Conservation (phyloP, 768 basidiomycete genomes). For the Cubamyces sp. region DNA sequence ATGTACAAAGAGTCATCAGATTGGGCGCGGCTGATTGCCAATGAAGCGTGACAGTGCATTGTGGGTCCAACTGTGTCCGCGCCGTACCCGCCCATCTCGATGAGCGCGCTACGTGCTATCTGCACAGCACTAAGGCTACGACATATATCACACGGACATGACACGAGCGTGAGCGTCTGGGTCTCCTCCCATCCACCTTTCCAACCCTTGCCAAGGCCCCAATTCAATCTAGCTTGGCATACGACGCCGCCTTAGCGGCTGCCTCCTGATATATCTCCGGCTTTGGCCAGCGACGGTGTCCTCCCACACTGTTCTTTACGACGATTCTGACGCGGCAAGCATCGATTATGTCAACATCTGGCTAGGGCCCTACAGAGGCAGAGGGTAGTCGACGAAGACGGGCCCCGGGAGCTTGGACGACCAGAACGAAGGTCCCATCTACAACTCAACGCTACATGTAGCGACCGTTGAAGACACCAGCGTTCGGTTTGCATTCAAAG, state of each 20-base stretch:
- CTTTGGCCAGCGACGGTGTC: neutral
- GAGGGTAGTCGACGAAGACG: neutral
- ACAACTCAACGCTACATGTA: slow-evolving; percentile 8
- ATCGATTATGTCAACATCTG: neutral
- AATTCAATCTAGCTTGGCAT: neutral
- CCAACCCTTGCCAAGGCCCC: no score
- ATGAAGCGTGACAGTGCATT: no score
- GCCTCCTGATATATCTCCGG: neutral
- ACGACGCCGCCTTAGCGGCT: neutral
- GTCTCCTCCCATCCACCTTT: no score
- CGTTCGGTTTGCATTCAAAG: slow-evolving; percentile 1
- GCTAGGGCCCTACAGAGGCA: neutral
- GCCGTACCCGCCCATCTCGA: no score
- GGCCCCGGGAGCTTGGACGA: slow-evolving; percentile 1
- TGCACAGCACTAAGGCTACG: no score
- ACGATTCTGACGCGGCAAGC: neutral
- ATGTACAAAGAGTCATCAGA: no score
- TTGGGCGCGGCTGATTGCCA: no score
- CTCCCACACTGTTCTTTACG: neutral
- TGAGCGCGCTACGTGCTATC: no score
- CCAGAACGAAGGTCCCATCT: neutral
- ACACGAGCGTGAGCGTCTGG: no score
- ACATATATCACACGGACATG: no score
- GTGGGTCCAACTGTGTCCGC: no score
- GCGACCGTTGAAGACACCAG: neutral